Base-by-base conservation (phyloP, 1,284 basidiomycete genomes). In the Cryptococcus floricola region DNA sequence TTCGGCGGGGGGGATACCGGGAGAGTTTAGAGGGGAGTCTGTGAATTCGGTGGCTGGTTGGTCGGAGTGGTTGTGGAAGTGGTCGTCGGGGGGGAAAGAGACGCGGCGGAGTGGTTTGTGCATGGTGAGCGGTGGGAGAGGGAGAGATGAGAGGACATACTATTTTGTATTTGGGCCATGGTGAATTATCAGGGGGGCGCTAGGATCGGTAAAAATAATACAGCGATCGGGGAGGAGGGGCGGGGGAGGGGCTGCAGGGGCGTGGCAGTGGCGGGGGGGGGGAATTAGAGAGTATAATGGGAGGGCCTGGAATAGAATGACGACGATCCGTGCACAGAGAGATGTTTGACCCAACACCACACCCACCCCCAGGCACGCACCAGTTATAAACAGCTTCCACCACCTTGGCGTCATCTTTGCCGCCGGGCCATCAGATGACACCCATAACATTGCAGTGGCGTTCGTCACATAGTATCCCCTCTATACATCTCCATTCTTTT, bases 61-160 rank as follows among this genome's bases (percentile, higher is more conserved):
- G 19, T 19, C 19, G 19, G 19, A 19, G 19, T 1, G 19, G 19
- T n/a, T n/a, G n/a, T n/a, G n/a, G 19, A 28, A 37, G 12, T 28
- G 43, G 37, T 10, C 51, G 52, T 54, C 46, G 25, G 47, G 6
- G 12, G 56, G 53, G 45, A 58, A 58, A 14, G 57, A 58, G 25
- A 58, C 53, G 31, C 53, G 57, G 16, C 28, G 45, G 45, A 28
- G 19, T 18, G 25, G 46, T 44, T 19, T 18, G 14, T 13, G 19
- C n/a, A 18, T 18, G 42, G n/a, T 25, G 14, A 19, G 42, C 10
- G 42, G 39, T 42, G 16, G 4, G 14, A 19, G 12, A 5, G 2
- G 42, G 42, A 19, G 5, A n/a, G 7, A 44, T n/a, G 5, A 18
- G 10, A 19, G 6, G 10, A 44, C 18, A 3, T 7, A 34, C 31